Percentiles rank a stretch among this genome's conserved stretches.
phyloP scores from a whole-genome alignment of 2,329 filamentous ascomycete species.

The Aspergillus glaucus region DNA sequence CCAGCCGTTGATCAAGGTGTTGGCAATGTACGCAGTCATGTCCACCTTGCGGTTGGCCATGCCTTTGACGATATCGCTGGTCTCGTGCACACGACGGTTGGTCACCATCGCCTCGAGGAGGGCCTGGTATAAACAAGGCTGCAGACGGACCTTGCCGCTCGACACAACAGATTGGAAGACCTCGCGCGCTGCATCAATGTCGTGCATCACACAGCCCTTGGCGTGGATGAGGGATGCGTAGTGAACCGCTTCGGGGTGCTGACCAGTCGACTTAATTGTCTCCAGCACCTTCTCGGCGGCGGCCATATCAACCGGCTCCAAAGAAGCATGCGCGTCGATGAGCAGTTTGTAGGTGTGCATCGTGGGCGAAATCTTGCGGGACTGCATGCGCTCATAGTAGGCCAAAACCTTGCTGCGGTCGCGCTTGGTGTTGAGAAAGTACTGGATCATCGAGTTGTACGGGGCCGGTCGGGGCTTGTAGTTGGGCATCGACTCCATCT shows the following conservation, averaged over 20 bases:
- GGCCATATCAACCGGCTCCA: conserved; percentile 83
- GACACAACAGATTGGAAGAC: conserved; percentile 76
- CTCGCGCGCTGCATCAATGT: conserved; percentile 73
- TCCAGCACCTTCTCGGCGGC: conserved; percentile 80
- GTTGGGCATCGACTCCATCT: conserved; percentile 98
- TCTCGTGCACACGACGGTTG: conserved; percentile 76
- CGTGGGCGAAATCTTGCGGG: conserved; percentile 79
- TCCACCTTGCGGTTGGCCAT: conserved; percentile 72
- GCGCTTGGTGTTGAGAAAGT: conserved; percentile 95
- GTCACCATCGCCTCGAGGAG: conserved; percentile 97
- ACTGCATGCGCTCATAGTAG: conserved; percentile 93
- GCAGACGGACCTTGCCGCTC: conserved; percentile 60
- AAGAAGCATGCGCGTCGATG: conserved; percentile 87
- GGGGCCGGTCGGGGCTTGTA: conserved; percentile 96
- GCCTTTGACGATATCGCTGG: conserved; percentile 64
- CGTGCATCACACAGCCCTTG: conserved; percentile 87
- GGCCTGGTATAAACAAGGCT: conserved; percentile 88
- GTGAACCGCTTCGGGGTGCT: conserved; percentile 82
- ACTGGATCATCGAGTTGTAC: conserved; percentile 99
- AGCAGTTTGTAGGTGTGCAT: conserved; percentile 97
- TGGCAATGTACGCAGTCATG: conserved; percentile 95
- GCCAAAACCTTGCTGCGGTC: conserved; percentile 88
- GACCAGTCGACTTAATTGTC: conserved; percentile 66
- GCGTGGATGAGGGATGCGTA: conserved; percentile 95
- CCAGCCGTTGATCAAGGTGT: conserved; percentile 97